These are phyloP conservation scores for Kodamaea fungicola DNA, from an alignment of 1,139 yeast genomes.

Conservation along the genomic window DNA sequence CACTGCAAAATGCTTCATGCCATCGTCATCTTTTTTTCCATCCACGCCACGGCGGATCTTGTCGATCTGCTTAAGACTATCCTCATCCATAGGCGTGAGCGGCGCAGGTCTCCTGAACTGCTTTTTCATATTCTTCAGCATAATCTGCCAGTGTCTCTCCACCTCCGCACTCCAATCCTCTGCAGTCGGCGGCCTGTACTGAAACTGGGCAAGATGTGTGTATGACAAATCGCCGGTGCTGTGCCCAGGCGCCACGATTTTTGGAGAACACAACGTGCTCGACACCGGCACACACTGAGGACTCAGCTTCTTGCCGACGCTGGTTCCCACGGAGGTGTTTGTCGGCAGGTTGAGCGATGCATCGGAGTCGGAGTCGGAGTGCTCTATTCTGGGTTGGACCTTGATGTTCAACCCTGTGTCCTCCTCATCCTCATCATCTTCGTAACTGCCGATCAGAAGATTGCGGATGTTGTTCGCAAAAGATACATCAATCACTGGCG, in stretches of 20 bases:
- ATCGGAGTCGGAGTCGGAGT: constrained; percentile 6
- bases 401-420: constrained; percentile 5
- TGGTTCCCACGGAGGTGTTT: constrained; percentile 1
- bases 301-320: constrained; percentile 1
- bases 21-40: constrained; percentile 68
- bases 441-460: constrained; percentile 7
- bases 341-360: constrained; percentile 10
- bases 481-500: constrained; percentile 34
- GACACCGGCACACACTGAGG: constrained; percentile 12
- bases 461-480: constrained; percentile 15
- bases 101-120: constrained; percentile 74
- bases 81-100: constrained; percentile 55
- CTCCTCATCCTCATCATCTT: constrained; percentile 7
- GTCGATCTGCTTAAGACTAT: constrained; percentile 56
- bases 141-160: constrained; percentile 55
- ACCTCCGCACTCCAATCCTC: constrained; percentile 69
- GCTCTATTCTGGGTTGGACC: neutral
- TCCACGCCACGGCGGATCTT: constrained; percentile 80
- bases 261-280: constrained; percentile 28
- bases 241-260: constrained; percentile 11
- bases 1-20: constrained; percentile 66
- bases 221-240: constrained; percentile 23
- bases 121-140: constrained; percentile 58
- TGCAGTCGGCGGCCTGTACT: constrained; percentile 46
- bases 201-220: constrained; percentile 27